Evolutionary conservation across 192 early-diverging fungal species (phyloP).

Genomic region (Gigaspora rosea): DNA sequence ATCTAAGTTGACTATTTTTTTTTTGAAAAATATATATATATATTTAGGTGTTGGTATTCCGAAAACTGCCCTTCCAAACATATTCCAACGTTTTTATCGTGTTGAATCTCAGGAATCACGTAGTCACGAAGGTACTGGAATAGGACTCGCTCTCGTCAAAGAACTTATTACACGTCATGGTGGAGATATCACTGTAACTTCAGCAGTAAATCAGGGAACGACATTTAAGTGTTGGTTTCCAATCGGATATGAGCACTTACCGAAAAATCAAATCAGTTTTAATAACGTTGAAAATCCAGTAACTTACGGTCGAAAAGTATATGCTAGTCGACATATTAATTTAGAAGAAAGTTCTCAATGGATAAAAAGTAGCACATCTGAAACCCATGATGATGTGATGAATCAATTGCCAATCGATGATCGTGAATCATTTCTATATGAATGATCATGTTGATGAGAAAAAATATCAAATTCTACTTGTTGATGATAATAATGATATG

Average conservation of each 20-base stretch:
- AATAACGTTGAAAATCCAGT: not conserved
- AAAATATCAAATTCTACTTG: conserved; percentile 36
- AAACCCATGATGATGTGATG: too few relatives aligned
- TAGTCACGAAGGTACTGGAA: too few relatives aligned
- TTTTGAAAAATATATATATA: conserved; percentile 53
- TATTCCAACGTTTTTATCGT: too few relatives aligned
- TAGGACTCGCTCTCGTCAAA: too few relatives aligned
- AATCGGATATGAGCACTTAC: conserved; percentile 49
- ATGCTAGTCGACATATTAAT: conserved; percentile 37
- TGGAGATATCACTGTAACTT: too few relatives aligned
- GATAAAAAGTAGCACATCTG: conserved; percentile 15
- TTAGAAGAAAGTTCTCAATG: conserved; percentile 37
- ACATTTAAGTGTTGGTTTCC: conserved; percentile 36
- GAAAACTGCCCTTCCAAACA: too few relatives aligned
- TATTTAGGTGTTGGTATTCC: conserved; percentile 48
- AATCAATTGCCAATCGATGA: too few relatives aligned
- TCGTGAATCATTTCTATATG: too few relatives aligned
- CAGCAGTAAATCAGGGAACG: too few relatives aligned
- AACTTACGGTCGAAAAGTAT: not conserved
- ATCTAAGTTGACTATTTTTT: conserved; percentile 32
- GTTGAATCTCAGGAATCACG: too few relatives aligned
- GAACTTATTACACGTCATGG: too few relatives aligned
- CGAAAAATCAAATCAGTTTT: conserved; percentile 41
- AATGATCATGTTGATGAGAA: not conserved
- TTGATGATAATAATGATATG: conserved; percentile 41